Base-by-base conservation (phyloP, 257 asterid genomes). In the Perilla frutescens region DNA sequence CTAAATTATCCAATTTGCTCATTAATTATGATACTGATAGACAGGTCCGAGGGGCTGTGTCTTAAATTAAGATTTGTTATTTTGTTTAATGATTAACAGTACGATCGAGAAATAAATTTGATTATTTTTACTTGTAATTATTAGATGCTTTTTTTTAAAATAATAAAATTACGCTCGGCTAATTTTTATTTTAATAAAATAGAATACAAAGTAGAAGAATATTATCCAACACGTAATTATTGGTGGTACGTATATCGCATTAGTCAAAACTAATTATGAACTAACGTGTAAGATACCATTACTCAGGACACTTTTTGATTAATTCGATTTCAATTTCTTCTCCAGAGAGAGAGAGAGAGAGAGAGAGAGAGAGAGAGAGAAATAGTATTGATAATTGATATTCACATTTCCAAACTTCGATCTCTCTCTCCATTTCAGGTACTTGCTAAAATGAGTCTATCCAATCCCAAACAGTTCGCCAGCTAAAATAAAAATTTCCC, bases 1-100 rank as follows among this genome's bases (percentile, higher is more conserved):
- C 11, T 7, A 55, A 55, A 70, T 70, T 70, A 70, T 70, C 49
- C 49, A 49, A 7, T 67, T 32, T 47, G n/a, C 48, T 49, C 6
- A 11, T 66, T 4, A 66, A 48, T 31, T 66, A 13, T 15, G 58
- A 48, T 1, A 12, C 47, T 47, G 45, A 66, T 56, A 56, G 55
- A 20, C 26, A 20, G 26, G 26, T 20, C 26, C 26, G 26, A 20
- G 26, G 26, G 26, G 26, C 26, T 20, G 26, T 20, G 26, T 20
- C 26, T 20, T 20, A 20, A 20, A 20, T 20, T 20, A 20, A 20
- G 26, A 34, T 34, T 4, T 34, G 3, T 34, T 34, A 4, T 34
- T 34, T 11, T 49, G 14, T 12, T n/a, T 10, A 20, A 20, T 20
- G 26, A 20, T 20, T 20, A 20, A 20, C 26, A 20, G 26, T 20